phyloP scores from a whole-genome alignment of 2,329 filamentous ascomycete genomes.

The Daldinia sp. region DNA sequence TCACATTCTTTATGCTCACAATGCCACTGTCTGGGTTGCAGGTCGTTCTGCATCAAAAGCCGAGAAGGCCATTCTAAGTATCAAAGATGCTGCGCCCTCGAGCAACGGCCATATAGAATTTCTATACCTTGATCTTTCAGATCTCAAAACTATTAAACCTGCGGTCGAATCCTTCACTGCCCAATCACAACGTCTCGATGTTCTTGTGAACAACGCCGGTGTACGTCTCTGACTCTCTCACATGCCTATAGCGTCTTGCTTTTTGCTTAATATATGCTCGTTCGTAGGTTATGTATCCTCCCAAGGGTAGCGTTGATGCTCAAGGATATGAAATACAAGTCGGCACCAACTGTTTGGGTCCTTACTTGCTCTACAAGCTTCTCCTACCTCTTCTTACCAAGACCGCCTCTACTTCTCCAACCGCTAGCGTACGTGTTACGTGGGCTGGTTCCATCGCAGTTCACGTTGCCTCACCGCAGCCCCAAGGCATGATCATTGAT shows the following conservation, averaged over 20 bases:
- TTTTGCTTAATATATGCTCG: background rate
- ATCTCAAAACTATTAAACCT: slow-evolving; percentile 44
- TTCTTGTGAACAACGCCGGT: slow-evolving; percentile 44
- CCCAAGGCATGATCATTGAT: slow-evolving; percentile 28
- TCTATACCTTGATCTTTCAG: slow-evolving; percentile 46
- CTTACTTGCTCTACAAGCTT: slow-evolving; percentile 37
- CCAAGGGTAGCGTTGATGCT: slow-evolving; percentile 35
- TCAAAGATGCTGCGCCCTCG: slow-evolving; percentile 20
- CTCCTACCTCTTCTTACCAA: slow-evolving; percentile 26
- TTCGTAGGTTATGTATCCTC: slow-evolving; percentile 36
- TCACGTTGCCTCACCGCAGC: slow-evolving; percentile 15
- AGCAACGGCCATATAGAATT: slow-evolving; percentile 39
- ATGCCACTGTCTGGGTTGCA: slow-evolving; percentile 49
- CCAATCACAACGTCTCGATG: slow-evolving; percentile 43
- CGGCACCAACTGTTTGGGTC: slow-evolving; percentile 45
- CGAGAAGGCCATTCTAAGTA: slow-evolving; percentile 40
- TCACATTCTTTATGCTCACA: slow-evolving; percentile 36
- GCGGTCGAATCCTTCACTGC: slow-evolving; percentile 40
- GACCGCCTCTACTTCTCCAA: slow-evolving; percentile 28
- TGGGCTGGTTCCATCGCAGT: slow-evolving; percentile 28
- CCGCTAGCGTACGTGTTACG: slow-evolving; percentile 26
- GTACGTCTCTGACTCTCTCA: slow-evolving; percentile 7
- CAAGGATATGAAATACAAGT: slow-evolving; percentile 46
- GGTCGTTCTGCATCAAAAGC: slow-evolving; percentile 46
- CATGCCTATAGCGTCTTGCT: background rate